Conservation (phyloP, 306 rosid species). For the Carpinus fangiana region DNA sequence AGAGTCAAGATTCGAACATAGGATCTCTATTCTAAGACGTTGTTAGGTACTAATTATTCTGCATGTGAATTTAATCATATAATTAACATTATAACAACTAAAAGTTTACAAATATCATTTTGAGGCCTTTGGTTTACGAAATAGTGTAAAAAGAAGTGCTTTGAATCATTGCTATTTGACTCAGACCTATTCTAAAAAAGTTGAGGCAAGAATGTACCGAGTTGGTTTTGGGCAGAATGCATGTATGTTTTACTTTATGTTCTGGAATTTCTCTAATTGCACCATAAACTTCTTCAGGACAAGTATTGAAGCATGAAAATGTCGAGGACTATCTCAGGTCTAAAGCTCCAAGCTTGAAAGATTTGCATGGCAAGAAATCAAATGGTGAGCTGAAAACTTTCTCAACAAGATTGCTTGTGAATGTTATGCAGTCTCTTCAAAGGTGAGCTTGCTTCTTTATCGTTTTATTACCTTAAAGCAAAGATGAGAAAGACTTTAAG, state of each 20-base stretch:
- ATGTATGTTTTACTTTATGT: background rate
- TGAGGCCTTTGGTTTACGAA: too few relatives aligned
- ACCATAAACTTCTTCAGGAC: conserved; percentile 52
- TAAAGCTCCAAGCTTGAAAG: conserved; percentile 81
- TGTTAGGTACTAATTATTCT: too few relatives aligned
- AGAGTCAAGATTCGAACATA: too few relatives aligned
- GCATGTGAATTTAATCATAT: too few relatives aligned
- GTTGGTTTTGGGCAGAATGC: too few relatives aligned
- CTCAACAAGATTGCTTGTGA: conserved; percentile 55
- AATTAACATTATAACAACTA: background rate
- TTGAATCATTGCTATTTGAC: too few relatives aligned
- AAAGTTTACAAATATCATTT: background rate
- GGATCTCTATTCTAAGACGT: background rate
- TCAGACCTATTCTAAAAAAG: too few relatives aligned
- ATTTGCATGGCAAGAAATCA: conserved; percentile 41
- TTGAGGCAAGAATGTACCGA: too few relatives aligned
- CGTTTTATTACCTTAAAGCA: background rate
- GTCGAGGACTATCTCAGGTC: conserved; percentile 64
- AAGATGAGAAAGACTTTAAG: background rate
- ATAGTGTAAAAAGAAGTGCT: too few relatives aligned
- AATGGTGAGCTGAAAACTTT: conserved; percentile 68
- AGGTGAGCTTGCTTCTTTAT: conserved; percentile 53
- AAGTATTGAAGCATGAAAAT: conserved; percentile 82
- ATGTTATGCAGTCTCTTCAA: conserved; percentile 63
- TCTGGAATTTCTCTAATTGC: conserved; percentile 23